Base-by-base conservation (phyloP, 208 protist genomes). In the Acanthamoeba lenticulata region DNA sequence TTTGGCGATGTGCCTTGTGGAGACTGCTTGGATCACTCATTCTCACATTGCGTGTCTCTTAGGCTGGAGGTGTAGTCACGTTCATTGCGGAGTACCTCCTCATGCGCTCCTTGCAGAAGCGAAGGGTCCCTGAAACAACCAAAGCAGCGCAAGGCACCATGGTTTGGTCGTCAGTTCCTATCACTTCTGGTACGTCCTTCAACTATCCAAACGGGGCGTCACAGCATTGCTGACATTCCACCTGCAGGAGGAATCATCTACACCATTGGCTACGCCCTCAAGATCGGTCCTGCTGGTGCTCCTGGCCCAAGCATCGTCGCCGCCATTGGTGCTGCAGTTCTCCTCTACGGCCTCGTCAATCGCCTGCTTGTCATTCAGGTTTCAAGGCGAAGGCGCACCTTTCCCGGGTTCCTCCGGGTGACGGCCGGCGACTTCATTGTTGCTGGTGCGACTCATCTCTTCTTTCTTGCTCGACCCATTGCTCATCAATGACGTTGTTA, bases 31-130 rank as follows among this genome's bases (percentile, higher is more conserved):
- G 27, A 57, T 57, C 19, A 24, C 52, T n/a, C 52, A 2, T 21
- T 24, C 52, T 57, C 9, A 11, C 27, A 52, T 15, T 57, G n/a
- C 27, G 52, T 57, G 52, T 57, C n/a, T 7, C 36, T 38, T 40
- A 72, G 62, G 62, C 62, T 38, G 62, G 62, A 72, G 62, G 62
- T 72, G 62, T 72, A 17, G 62, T 72, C 62, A 72, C 62, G 11
- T 72, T 72, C 21, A 38, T 72, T 15, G 62, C 62, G 1, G 62
- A 72, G 62, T 72, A 72, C 27, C 62, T 72, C 1, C 62, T 72
- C 62, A 3, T 72, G 27, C 1, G 21, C 34, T 17, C 62, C 62
- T 72, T 72, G 62, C 27, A 29, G 9, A 32, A 29, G 62, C 62
- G 62, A 7, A 17, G 15, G 6, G 62, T 38, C 32, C 34, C 62